Evolutionary conservation across 306 rosid species (phyloP), one percentile per base, ranked within the genome.

Genomic region (Herpetospermum pedunculosum): DNA sequence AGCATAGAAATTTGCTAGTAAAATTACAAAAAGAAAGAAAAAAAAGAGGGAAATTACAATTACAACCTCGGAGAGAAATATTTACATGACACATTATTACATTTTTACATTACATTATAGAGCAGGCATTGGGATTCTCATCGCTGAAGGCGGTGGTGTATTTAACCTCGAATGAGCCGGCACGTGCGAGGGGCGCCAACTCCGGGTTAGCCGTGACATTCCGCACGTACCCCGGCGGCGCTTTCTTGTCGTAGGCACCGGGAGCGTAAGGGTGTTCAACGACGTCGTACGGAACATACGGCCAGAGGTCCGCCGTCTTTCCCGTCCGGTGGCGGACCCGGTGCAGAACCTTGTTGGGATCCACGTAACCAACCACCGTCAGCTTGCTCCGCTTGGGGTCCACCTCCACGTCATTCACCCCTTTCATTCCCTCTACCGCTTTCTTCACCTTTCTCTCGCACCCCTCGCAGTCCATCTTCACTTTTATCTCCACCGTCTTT

Each of bases 171-270:
- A 60, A 21, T 9, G 90, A 77, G 75, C 72, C 69, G 5, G 82
- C 87, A 50, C 87, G 84, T 59, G 83, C 85, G 30, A 83, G 80
- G 16, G 80, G 13, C 6, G 86, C 55, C 8, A 43, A 69, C 50
- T 59, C 71, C 1, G 87, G 87, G 41, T 85, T 79, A 0, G 7
- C 78, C 49, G 67, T 28, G 25, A 75, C 77, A 50, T 86, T 77
- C 48, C 85, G 81, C 38, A 86, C 90, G 72, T 86, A 86, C 69
- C 90, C 90, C 12, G 87, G 82, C 8, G 90, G 87, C 6, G 90
- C 90, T 58, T 79, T 83, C 90, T 8, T 77, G 47, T 86, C 90
- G 29, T 86, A 83, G 1, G 79, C 82, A 4, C 18, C 84, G 0
- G 87, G 84, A 0, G 86, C 90, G 29, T 83, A 81, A 0, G 90